Evolutionary conservation across 73 alveolate genomes (phyloP), one percentile per base, ranked within the genome.

Genomic region (Loxodes magnus): DNA sequence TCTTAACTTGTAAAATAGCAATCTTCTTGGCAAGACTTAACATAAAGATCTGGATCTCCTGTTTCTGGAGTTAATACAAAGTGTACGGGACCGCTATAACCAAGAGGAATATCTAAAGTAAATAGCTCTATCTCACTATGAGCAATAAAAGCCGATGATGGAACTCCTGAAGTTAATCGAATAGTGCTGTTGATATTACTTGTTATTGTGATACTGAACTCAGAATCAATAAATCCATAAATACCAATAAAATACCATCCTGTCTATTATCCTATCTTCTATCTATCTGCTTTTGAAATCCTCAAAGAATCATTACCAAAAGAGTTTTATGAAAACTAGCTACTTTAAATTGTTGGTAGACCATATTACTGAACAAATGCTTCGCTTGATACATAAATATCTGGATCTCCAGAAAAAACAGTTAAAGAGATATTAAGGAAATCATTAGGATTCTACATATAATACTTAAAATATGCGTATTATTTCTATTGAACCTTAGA

Each of bases 31-130:
- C 59, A 46, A 1, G 27, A 1, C 27, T 25, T 46, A 5, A 22
- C 59, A 24, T 46, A 46, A 5, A 46, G 34, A 22, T 46, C 59
- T 25, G 59, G 59, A 25, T 46, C 27, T 46, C 59, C 59, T 2
- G 59, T 25, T 1, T 7, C 14, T 1, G 39, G 43, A n/a, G 52
- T 46, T 7, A 46, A 24, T 17, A 5, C 14, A 17, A 46, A 25
- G 7, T 17, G 7, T 17, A 46, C 27, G 26, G n/a, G 22, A 33
- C 14, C 10, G 2, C 15, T 19, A 24, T 0, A 0, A 22, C 17
- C 17, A 25, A 15, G 39, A 0, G 60, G 0, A 20, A 46, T n/a
- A 22, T 46, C 17, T 22, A 46, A 25, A 12, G 51, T 25, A 24
- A 10, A 19, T 10, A 12, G 7, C n/a, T 14, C 7, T 7, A 46